Percentiles rank a stretch among this genome's conserved stretches.
These are phyloP conservation scores for Sclerotinia spermophila DNA, from an alignment of 2,329 filamentous ascomycete genomes.

Conservation along the genomic window DNA sequence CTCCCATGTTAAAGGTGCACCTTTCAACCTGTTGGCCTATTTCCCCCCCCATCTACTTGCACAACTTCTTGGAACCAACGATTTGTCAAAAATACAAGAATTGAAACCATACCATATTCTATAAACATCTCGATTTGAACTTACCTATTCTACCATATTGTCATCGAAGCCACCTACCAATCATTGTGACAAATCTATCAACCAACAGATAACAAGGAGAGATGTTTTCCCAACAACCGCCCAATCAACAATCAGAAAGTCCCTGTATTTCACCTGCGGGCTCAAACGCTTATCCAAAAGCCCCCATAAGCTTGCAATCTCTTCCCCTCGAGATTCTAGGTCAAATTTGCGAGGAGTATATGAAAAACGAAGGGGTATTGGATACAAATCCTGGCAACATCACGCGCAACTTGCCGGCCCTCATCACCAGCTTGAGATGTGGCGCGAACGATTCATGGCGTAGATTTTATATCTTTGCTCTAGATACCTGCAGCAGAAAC, in stretches of 20 bases:
- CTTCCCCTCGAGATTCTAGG: neutral
- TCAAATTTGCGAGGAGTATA: neutral
- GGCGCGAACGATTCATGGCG: neutral
- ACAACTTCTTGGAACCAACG: neutral
- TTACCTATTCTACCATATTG: neutral
- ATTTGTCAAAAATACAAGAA: neutral
- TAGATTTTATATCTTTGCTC: neutral
- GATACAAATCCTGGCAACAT: neutral
- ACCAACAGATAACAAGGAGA: neutral
- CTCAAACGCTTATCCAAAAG: neutral
- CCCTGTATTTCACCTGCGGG: neutral
- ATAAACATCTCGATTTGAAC: neutral
- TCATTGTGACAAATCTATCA: neutral
- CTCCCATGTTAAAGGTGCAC: neutral
- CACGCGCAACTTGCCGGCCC: neutral
- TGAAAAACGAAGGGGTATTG: neutral
- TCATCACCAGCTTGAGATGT: neutral
- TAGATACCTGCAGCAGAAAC: neutral
- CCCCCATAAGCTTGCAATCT: neutral
- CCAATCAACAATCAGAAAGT: neutral
- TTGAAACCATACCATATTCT: neutral
- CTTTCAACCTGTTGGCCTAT: neutral
- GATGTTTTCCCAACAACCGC: neutral
- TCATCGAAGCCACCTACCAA: neutral
- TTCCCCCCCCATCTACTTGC: neutral